Evolutionary conservation across 331 rosid species (phyloP), one percentile per base, ranked within the genome.

Genomic region (Quercus phellos): DNA sequence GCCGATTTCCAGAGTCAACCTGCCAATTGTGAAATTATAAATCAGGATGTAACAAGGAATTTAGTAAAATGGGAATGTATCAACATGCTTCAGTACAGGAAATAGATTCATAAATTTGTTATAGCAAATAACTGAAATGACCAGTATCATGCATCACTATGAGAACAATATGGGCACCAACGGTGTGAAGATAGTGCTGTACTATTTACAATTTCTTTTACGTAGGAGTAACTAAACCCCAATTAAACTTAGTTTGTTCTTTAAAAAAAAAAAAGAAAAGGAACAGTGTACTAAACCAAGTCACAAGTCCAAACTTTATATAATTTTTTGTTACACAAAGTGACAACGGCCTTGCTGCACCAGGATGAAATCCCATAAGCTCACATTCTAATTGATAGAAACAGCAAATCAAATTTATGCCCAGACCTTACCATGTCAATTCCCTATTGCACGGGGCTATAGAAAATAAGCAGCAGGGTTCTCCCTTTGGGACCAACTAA

Each of bases 1-100:
- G 98, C 34, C 93, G 88, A 77, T 84, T 84, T 68, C 81, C 86
- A 6, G 96, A 75, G 60, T 93, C 93, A 74, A 91, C 90, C 99
- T 94, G 90, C 83, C 83, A 68, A 51, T 55, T 73, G 35, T 55
- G 17, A 74, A 79, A 74, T 74, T 43, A 74, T 42, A 80, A 69
- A 73, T 55, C 76, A 76, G 24, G 55, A 53, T 29, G 38, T 43
- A 60, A 75, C 7, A 19, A 61, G 67, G 35, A 58, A 14, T 4
- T 32, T 16, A 16, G 13, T 22, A 13, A 51, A 18, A 55, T 12
- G 53, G 51, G 51, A 46, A 46, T 11, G 27, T 34, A 59, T 55
- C 50, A 11, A 32, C 35, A 30, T 30, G 64, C 46, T 78, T 34
- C 53, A 34, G 27, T 60, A 68, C 10, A 22, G 66, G 56, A 51